Conservation (phyloP, 306 rosid species). For the Alnus rubra region DNA sequence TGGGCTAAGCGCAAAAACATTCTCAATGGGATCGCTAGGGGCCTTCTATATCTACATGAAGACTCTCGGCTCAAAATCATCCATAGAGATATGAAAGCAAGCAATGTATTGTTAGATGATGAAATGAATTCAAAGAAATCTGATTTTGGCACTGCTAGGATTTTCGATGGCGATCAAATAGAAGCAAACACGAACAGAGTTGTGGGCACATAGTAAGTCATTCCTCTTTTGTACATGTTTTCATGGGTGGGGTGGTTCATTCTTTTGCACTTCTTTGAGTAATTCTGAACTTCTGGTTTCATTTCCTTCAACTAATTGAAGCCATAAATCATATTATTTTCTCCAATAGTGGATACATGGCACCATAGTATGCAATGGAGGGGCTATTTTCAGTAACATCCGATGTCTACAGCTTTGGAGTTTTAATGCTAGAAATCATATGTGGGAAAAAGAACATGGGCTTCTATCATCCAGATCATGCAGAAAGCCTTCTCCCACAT, state of each 20-base stretch:
- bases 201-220: slow-evolving; percentile 21
- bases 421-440: slow-evolving; percentile 22
- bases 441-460: slow-evolving; percentile 11
- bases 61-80: slow-evolving; percentile 20
- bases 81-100: slow-evolving; percentile 15
- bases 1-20: not conserved
- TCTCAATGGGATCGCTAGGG: slow-evolving; percentile 7
- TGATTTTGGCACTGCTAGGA: slow-evolving; percentile 19
- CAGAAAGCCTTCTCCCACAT: slow-evolving; percentile 4
- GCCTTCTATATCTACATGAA: slow-evolving; percentile 19
- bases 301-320: too few relatives aligned
- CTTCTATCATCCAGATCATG: not conserved
- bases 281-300: too few relatives aligned
- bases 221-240: not conserved
- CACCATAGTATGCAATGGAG: slow-evolving; percentile 28
- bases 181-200: slow-evolving; percentile 10
- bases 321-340: not conserved
- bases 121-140: slow-evolving; percentile 19
- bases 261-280: not conserved
- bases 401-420: slow-evolving; percentile 39
- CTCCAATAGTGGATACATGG: slow-evolving; percentile 35
- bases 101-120: slow-evolving; percentile 9
- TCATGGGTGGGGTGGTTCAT: not conserved
- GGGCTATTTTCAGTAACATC: slow-evolving; percentile 26
- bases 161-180: slow-evolving; percentile 10